A percentile compares a stretch with the other conserved stretches of the same genome.
These are phyloP conservation scores for Bacidia rubella DNA, from an alignment of 495 filamentous ascomycete species.

Conservation along the genomic window DNA sequence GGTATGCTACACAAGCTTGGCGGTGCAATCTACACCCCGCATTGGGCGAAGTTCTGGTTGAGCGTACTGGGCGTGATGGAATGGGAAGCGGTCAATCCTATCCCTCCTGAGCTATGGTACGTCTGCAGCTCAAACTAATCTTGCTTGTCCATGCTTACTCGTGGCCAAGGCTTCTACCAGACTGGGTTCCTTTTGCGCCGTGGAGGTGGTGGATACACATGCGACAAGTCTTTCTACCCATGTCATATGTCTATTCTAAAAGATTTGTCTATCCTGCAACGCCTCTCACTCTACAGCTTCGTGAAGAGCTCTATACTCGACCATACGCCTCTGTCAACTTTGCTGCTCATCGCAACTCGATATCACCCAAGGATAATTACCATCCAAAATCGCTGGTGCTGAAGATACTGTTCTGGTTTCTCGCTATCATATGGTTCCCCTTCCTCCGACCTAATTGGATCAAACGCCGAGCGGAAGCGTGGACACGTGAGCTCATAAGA, in stretches of 20 bases:
- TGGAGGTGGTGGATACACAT: conserved; percentile 99
- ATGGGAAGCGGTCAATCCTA: conserved; percentile 89
- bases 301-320: conserved; percentile 74
- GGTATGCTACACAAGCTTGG: conserved; percentile 72
- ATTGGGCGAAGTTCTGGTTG: conserved; percentile 94
- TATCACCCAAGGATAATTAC: conserved; percentile 71
- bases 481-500: conserved; percentile 62
- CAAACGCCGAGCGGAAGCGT: conserved; percentile 54
- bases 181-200: conserved; percentile 88
- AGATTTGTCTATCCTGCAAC: conserved; percentile 58
- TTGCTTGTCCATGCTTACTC: conserved; percentile 3
- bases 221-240: conserved; percentile 80
- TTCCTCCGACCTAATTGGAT: conserved; percentile 48
- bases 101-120: conserved; percentile 82
- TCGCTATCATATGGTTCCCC: conserved; percentile 69
- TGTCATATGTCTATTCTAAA: conserved; percentile 80
- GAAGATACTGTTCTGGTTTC: conserved; percentile 56
- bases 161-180: conserved; percentile 55
- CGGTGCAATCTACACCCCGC: conserved; percentile 70
- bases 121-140: conserved; percentile 1
- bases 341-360: conserved; percentile 64
- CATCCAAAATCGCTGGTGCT: conserved; percentile 82
- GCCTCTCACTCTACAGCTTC: conserved; percentile 54
- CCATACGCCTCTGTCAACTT: conserved; percentile 70
- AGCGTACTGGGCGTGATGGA: conserved; percentile 67